phyloP scores from a whole-genome alignment of 768 basidiomycete species.

The Mycena leptocephala region DNA sequence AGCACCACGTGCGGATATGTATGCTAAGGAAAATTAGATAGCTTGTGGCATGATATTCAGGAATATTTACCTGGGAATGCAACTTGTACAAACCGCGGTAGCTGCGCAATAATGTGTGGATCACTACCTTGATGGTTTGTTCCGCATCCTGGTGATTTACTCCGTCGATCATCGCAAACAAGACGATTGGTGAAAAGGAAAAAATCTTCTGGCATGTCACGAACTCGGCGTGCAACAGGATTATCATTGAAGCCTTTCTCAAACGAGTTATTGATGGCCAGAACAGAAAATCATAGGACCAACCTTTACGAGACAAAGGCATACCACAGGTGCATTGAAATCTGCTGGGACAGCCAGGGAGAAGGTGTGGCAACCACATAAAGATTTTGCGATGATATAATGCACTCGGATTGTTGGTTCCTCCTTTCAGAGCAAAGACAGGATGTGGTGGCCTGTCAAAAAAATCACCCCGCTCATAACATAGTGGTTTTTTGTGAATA shows the following conservation, averaged over 20 bases:
- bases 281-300: not conserved
- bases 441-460: conserved; percentile 10
- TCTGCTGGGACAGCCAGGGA: conserved; percentile 8
- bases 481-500: not conserved
- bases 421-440: not conserved
- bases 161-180: conserved; percentile 3
- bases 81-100: conserved; percentile 19
- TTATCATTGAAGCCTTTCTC: not conserved
- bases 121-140: conserved; percentile 11
- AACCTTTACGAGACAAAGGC: conserved; percentile 19
- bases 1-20: not conserved
- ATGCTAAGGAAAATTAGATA: not conserved
- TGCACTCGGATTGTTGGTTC: not conserved
- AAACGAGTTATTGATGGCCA: not conserved
- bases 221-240: not conserved
- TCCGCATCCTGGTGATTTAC: conserved; percentile 17
- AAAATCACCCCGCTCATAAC: conserved; percentile 11
- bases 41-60: too few species aligned
- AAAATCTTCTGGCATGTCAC: not conserved
- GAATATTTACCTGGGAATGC: not conserved
- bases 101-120: conserved; percentile 26
- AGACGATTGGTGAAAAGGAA: conserved; percentile 31
- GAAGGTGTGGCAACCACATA: conserved; percentile 6
- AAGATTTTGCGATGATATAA: not conserved
- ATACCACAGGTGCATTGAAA: conserved; percentile 27